Percentiles rank a stretch among this genome's conserved stretches.
These are phyloP conservation scores for Epichloe gansuensis DNA, from an alignment of 2,329 filamentous ascomycete species.

Conservation along the genomic window DNA sequence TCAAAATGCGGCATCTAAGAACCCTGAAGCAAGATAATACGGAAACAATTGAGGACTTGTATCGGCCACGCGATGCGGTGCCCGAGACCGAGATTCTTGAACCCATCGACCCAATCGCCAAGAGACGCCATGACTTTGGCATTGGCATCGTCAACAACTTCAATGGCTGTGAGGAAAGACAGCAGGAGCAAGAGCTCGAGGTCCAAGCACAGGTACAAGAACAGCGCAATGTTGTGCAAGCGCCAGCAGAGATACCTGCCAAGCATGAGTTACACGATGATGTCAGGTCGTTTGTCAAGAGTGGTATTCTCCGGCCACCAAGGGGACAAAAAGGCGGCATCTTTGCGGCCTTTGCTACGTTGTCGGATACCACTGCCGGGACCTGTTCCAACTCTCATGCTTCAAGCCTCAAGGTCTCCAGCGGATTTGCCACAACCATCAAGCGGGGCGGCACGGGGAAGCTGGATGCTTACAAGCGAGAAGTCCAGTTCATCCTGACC, in stretches of 20 bases:
- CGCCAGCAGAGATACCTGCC: not conserved
- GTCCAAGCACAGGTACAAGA: constrained; percentile 46
- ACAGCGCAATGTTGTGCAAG: constrained; percentile 22
- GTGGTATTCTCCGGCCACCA: too few relatives aligned
- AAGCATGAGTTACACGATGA: too few relatives aligned
- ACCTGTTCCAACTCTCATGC: too few relatives aligned
- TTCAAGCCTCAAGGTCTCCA: too few relatives aligned
- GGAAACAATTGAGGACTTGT: constrained; percentile 1
- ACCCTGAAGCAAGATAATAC: not conserved
- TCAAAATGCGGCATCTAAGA: not conserved
- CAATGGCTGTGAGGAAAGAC: constrained; percentile 15
- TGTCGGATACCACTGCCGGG: too few relatives aligned
- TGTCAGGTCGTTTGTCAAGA: too few relatives aligned
- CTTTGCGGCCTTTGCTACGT: too few relatives aligned
- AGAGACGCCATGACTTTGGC: not conserved
- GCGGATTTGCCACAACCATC: too few relatives aligned
- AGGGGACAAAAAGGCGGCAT: too few relatives aligned
- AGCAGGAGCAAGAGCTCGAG: constrained; percentile 48
- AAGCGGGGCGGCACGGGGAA: too few relatives aligned
- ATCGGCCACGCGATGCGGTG: not conserved
- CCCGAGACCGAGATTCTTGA: not conserved
- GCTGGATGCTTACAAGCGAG: too few relatives aligned
- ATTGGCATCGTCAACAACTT: not conserved
- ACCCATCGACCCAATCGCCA: not conserved
- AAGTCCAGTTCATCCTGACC: too few relatives aligned